Conservation (phyloP, 2,329 filamentous ascomycete species). For the Xylaria hypoxylon region DNA sequence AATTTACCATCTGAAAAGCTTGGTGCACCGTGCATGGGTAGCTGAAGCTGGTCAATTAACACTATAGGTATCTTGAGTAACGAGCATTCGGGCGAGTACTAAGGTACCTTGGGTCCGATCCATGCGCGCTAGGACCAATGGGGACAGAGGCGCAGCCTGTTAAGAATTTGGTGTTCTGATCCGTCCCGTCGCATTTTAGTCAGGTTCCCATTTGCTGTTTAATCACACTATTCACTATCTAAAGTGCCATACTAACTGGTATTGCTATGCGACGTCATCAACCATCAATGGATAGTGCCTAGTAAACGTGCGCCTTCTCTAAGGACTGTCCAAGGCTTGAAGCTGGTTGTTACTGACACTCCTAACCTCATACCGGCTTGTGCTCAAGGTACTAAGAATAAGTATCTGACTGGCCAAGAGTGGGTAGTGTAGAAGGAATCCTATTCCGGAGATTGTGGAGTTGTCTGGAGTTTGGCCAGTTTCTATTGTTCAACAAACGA, state of each 20-base stretch:
- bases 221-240: slow-evolving; percentile 10
- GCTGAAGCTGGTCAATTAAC: slow-evolving; percentile 27
- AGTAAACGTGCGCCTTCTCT: not conserved
- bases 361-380: not conserved
- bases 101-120: slow-evolving; percentile 23
- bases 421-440: slow-evolving; percentile 32
- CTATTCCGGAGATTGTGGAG: slow-evolving; percentile 43
- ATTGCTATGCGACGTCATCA: not conserved
- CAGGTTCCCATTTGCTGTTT: slow-evolving; percentile 18
- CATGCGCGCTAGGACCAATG: slow-evolving; percentile 26
- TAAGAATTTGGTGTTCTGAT: slow-evolving; percentile 31
- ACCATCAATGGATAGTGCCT: not conserved
- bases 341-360: not conserved
- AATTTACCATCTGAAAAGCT: slow-evolving; percentile 25
- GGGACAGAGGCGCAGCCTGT: slow-evolving; percentile 19
- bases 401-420: slow-evolving; percentile 20
- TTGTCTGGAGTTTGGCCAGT: slow-evolving; percentile 48
- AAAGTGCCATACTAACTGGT: not conserved
- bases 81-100: not conserved
- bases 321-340: slow-evolving; percentile 4
- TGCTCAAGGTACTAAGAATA: slow-evolving; percentile 26
- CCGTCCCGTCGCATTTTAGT: slow-evolving; percentile 31
- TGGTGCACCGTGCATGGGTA: slow-evolving; percentile 30
- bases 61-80: not conserved
- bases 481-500: slow-evolving; percentile 45